phyloP scores from a whole-genome alignment of 257 asterid genomes.

The Jaltomata sinuosa region DNA sequence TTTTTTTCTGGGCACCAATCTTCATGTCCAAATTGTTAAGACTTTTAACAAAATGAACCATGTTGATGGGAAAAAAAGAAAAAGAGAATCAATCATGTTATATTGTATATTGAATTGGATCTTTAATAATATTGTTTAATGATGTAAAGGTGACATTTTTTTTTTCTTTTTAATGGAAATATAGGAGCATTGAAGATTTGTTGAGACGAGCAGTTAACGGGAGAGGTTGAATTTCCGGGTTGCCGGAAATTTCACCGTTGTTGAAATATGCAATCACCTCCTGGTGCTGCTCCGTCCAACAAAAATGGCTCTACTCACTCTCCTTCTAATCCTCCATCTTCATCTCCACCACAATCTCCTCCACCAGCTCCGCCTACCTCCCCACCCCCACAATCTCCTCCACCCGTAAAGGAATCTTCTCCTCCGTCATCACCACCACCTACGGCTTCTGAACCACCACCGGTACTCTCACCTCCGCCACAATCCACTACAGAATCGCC shows the following conservation, averaged over 20 bases:
- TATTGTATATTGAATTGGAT: background rate
- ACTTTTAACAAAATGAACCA: background rate
- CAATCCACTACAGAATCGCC: background rate
- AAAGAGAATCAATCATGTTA: background rate
- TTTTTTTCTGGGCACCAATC: background rate
- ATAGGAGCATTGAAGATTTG: conserved; percentile 12
- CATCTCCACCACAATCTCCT: conserved; percentile 4
- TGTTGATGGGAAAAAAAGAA: background rate
- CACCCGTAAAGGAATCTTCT: background rate
- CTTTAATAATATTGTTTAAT: background rate
- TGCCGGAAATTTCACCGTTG: conserved; percentile 11
- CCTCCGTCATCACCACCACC: conserved; percentile 9
- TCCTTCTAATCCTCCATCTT: conserved; percentile 9
- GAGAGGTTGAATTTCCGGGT: conserved; percentile 17
- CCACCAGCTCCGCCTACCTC: background rate
- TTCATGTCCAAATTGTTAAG: background rate
- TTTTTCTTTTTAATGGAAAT: background rate
- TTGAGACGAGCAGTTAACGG: conserved; percentile 5
- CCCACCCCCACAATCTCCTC: conserved; percentile 1
- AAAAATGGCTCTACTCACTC: background rate
- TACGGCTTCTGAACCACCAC: conserved; percentile 4
- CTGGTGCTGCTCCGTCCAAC: background rate
- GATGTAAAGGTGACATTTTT: background rate
- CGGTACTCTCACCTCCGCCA: conserved; percentile 1
- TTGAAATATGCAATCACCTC: conserved; percentile 3